Base-by-base conservation (phyloP, 164 flowering plant species). In the Brasenia schreberi region DNA sequence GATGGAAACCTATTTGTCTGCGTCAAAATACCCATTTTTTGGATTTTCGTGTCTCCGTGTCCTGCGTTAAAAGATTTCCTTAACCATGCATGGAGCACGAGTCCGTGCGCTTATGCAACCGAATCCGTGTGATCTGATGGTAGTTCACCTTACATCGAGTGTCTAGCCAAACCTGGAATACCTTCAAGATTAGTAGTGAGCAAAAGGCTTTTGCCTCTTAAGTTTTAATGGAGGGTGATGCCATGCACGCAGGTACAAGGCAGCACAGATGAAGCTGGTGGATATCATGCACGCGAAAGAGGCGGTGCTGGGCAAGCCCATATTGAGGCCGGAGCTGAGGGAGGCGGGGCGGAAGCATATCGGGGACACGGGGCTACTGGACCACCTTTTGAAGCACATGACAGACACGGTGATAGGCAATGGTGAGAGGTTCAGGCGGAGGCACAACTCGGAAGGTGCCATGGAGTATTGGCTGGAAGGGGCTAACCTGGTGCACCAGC, bases 401-500 rank as follows among this genome's bases (percentile, higher is more conserved):
- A 87, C 96, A 0, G 95, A 91, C 42, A 91, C 85, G 70, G 77
- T 85, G 52, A 86, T 87, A 0, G 86, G 86, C 43, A 92, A 91
- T 2, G 61, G 66, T 10, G 88, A 86, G 56, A 69, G 98, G 69
- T 89, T 94, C 68, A 72, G 86, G 61, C 67, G 98, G 75, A 71
- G 96, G 44, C 96, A 89, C 74, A 94, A 89, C 70, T 78, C 93
- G 0, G 87, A 89, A 5, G 98, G 98, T 0, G 87, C 83, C 44
- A 94, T 94, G 96, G 98, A 94, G 79, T 94, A 94, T 43, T 93
- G 97, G 97, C 68, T 93, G 42, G 98, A 93, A 74, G 75, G 72
- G 52, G 88, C 92, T 39, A 87, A 87, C 59, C 74, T 91, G 61
- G 74, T 83, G 17, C 66, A 83, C 7, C 70, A 87, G 3, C 70